These are phyloP conservation scores for Alternaria tenuissima DNA, from an alignment of 2,329 filamentous ascomycete genomes.

Conservation along the genomic window DNA sequence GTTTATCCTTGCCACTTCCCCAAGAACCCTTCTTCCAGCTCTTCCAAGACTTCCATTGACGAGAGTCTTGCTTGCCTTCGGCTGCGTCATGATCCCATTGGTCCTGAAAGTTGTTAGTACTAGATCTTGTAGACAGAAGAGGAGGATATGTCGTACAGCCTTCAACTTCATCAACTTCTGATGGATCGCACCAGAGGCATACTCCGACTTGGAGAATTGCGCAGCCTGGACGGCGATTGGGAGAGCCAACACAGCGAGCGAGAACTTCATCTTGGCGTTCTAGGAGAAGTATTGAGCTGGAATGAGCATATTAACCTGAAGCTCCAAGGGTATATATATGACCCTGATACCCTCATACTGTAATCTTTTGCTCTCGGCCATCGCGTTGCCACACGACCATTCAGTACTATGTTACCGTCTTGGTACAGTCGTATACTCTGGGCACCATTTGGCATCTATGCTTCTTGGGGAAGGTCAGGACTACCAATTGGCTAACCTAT, in stretches of 20 bases:
- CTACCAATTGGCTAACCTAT: constrained; percentile 7
- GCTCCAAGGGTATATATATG: constrained; percentile 27
- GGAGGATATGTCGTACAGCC: constrained; percentile 20
- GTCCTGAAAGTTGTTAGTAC: constrained; percentile 14
- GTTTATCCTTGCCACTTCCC: constrained; percentile 16
- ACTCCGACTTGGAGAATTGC: constrained; percentile 32
- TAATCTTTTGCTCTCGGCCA: neutral
- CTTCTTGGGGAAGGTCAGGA: constrained; percentile 22
- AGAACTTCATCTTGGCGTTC: constrained; percentile 37
- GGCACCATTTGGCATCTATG: constrained; percentile 20
- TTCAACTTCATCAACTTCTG: constrained; percentile 39
- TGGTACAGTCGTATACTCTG: constrained; percentile 18
- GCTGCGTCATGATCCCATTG: constrained; percentile 35
- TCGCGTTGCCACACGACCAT: constrained; percentile 7
- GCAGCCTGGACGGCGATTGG: constrained; percentile 34
- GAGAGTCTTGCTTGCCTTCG: constrained; percentile 24
- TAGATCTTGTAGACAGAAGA: neutral
- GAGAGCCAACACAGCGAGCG: constrained; percentile 30
- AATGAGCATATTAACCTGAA: constrained; percentile 28
- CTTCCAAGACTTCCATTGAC: constrained; percentile 33
- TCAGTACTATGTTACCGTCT: constrained; percentile 12
- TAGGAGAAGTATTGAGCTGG: constrained; percentile 31
- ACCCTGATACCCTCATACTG: neutral
- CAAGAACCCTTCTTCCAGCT: constrained; percentile 25
- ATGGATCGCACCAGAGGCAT: constrained; percentile 34